Conservation (phyloP, 345 rosid genomes). For the Syzygium aqueum region DNA sequence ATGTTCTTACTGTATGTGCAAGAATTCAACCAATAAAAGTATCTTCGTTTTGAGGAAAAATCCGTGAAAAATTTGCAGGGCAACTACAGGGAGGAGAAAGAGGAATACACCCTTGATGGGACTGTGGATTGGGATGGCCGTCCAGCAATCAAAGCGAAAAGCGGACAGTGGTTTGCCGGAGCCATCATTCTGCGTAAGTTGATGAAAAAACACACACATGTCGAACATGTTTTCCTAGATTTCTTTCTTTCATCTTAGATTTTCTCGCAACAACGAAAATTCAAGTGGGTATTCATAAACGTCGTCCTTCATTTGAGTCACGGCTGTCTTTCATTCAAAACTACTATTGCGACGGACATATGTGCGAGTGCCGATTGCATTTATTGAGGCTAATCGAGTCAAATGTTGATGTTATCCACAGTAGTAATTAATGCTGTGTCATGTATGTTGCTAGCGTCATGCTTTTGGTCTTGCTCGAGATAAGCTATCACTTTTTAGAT, state of each 20-base stretch:
- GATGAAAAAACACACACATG: background rate
- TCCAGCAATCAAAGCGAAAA: conserved; percentile 48
- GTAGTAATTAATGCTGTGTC: background rate
- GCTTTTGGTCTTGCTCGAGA: background rate
- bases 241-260: background rate
- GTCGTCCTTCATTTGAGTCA: background rate
- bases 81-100: conserved; percentile 32
- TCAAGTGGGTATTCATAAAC: background rate
- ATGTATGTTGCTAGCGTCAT: background rate
- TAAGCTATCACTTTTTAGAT: background rate
- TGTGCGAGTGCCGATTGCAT: background rate
- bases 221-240: background rate
- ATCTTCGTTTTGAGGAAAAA: background rate
- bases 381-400: background rate
- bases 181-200: conserved; percentile 66
- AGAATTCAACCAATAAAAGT: background rate
- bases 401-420: background rate
- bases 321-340: background rate
- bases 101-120: conserved; percentile 61
- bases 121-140: conserved; percentile 64
- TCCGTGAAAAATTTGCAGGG: conserved; percentile 8
- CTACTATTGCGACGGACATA: background rate
- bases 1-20: background rate
- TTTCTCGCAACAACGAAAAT: background rate
- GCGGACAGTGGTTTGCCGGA: conserved; percentile 85